Conservation (phyloP, 768 basidiomycete species). For the Leccinum aurantiacum region DNA sequence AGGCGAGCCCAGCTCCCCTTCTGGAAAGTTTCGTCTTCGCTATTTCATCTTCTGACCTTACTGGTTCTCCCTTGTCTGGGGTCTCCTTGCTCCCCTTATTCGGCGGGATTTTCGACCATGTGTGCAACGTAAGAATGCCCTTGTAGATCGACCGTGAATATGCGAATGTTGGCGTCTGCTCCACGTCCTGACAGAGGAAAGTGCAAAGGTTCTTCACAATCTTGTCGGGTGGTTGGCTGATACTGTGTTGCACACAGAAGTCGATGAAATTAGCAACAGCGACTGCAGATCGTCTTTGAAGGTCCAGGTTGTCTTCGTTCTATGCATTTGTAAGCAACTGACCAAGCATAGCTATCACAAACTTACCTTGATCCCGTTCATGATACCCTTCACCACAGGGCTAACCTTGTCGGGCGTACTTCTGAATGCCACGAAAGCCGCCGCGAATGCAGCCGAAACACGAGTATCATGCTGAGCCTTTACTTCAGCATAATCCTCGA, state of each 20-base stretch:
- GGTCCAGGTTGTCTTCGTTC: constrained; percentile 85
- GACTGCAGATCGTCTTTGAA: constrained; percentile 85
- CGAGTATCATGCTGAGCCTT: constrained; percentile 86
- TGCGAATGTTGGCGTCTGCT: constrained; percentile 87
- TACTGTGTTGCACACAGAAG: constrained; percentile 72
- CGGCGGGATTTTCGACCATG: constrained; percentile 38
- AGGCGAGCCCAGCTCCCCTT: constrained; percentile 83
- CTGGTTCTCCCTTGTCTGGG: constrained; percentile 41
- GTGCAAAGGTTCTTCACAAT: constrained; percentile 97
- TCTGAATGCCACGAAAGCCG: constrained; percentile 85
- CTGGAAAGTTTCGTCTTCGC: constrained; percentile 70
- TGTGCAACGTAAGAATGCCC: constrained; percentile 78
- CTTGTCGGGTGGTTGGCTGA: constrained; percentile 88
- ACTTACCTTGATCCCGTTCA: constrained; percentile 94
- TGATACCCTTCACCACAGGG: constrained; percentile 93
- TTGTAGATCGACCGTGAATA: constrained; percentile 57
- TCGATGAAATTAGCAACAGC: constrained; percentile 88
- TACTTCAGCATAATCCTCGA: constrained; percentile 77
- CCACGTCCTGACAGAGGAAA: constrained; percentile 90
- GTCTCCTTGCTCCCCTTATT: constrained; percentile 39
- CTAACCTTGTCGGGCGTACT: constrained; percentile 91
- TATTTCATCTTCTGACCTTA: constrained; percentile 52
- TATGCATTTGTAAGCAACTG: constrained; percentile 31
- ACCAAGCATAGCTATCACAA: background rate
- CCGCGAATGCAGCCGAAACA: constrained; percentile 86